A percentile compares a stretch with the other conserved stretches of the same genome.
phyloP scores from a whole-genome alignment of 148 eudicot genomes.

The Dysphania ambrosioides region DNA sequence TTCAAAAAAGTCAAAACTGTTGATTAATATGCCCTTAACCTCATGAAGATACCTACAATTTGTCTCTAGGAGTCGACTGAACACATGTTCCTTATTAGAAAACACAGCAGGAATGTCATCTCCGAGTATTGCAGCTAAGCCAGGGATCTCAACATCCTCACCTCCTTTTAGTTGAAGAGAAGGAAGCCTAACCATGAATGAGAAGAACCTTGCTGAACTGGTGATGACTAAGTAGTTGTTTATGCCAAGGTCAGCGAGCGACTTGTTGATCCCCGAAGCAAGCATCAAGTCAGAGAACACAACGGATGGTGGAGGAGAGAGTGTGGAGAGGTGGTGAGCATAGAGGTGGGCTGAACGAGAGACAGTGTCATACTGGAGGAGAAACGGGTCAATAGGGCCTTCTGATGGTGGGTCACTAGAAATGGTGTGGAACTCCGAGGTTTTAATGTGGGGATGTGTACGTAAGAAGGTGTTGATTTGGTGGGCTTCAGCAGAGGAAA shows the following conservation, averaged over 20 bases:
- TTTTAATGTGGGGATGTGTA: conserved; percentile 21
- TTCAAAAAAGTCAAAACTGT: conserved; percentile 31
- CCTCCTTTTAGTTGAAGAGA: background rate
- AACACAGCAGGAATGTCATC: conserved; percentile 30
- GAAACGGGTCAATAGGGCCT: conserved; percentile 12
- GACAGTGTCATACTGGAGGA: conserved; percentile 30
- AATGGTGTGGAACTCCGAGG: conserved; percentile 19
- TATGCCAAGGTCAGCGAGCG: conserved; percentile 11
- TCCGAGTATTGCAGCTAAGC: conserved; percentile 19
- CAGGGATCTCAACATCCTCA: conserved; percentile 22
- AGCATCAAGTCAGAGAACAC: conserved; percentile 34
- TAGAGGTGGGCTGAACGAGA: conserved; percentile 34
- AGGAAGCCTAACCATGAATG: conserved; percentile 27
- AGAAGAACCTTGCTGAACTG: conserved; percentile 31
- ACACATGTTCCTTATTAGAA: conserved; percentile 15
- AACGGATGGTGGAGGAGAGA: conserved; percentile 25
- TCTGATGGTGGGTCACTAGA: background rate
- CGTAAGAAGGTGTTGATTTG: conserved; percentile 32
- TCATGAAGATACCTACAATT: conserved; percentile 21
- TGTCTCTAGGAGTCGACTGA: conserved; percentile 14
- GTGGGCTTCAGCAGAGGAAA: conserved; percentile 22
- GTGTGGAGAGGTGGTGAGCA: conserved; percentile 20
- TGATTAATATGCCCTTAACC: conserved; percentile 26
- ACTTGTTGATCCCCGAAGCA: conserved; percentile 24
- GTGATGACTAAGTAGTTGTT: conserved; percentile 29